Evolutionary conservation across 2,329 filamentous ascomycete genomes (phyloP), one percentile per base, ranked within the genome.

Genomic region (Huntiella moniliformis): DNA sequence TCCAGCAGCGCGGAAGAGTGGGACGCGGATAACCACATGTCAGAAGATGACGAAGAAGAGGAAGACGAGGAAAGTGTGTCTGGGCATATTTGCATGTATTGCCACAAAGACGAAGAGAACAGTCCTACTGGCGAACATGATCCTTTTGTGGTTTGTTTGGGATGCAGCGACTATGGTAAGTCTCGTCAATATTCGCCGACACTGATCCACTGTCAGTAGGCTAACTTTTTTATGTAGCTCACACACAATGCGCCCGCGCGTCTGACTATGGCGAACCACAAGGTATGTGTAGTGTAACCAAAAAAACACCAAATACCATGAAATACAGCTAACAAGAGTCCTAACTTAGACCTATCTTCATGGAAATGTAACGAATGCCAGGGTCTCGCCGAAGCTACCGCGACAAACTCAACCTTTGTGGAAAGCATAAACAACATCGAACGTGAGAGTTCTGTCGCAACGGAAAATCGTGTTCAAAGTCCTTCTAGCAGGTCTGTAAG

Each of bases 201-300:
- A 28, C 6, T 28, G 22, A 6, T 28, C 4, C 22, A 28, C 22
- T 3, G 22, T 7, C 22, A n/a, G 13, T 36, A 18, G 11, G 7
- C 8, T 36, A 42, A 16, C 4, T 5, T 34, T 8, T 35, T 22
- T 47, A 51, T 39, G 58, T 66, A 94, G 88, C 86, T 56, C 88
- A 96, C 67, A 78, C 81, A 60, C 81, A 91, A 71, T 95, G 88
- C 63, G 87, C 85, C 49, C 77, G 80, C 57, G 74, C 81, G 58
- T 73, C 75, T 63, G 43, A 38, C 5, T 31, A 36, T 13, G 10
- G 35, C 13, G 15, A 50, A 28, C 7, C 22, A 28, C 22, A 28
- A 28, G 22, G 22, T 28, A 28, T 28, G 22, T 28, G 22, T 10
- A 28, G 22, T 8, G 22, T 28, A 28, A 28, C 22, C 2, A 28